phyloP scores from a whole-genome alignment of 257 asterid genomes.

The Jacaranda mimosifolia region DNA sequence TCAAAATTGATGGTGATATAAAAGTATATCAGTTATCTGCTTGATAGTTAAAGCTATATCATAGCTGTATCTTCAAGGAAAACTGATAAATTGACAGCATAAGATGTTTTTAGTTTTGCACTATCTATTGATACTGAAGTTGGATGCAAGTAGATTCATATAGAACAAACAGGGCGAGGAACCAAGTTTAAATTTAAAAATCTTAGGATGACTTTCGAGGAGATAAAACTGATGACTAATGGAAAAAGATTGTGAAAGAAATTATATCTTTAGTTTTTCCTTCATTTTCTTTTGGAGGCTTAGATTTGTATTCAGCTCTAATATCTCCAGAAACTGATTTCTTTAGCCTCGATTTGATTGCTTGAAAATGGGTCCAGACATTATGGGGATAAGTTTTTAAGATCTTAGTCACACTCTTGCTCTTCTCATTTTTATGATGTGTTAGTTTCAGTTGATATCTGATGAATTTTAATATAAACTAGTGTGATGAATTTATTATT shows the following conservation, averaged over 20 bases:
- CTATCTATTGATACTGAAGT: background rate
- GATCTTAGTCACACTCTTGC: background rate
- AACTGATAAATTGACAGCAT: background rate
- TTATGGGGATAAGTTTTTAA: background rate
- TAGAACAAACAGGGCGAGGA: background rate
- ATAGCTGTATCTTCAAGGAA: background rate
- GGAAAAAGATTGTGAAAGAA: background rate
- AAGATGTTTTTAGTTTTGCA: background rate
- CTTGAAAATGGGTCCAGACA: conserved; percentile 20
- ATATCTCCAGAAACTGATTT: background rate
- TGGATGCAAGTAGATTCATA: background rate
- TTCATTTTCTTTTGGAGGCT: background rate
- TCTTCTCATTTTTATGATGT: background rate
- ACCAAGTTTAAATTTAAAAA: background rate
- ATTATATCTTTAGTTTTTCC: background rate
- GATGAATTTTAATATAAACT: no score
- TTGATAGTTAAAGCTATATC: background rate
- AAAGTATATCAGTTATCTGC: background rate
- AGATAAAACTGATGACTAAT: conserved; percentile 2
- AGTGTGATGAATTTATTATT: no score
- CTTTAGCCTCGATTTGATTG: conserved; percentile 7
- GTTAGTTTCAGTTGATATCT: no score
- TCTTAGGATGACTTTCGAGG: background rate
- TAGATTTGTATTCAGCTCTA: conserved; percentile 1
- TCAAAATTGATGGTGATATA: background rate